These are phyloP conservation scores for Gynochthodes officinalis DNA, from an alignment of 257 asterid species.

Conservation along the genomic window DNA sequence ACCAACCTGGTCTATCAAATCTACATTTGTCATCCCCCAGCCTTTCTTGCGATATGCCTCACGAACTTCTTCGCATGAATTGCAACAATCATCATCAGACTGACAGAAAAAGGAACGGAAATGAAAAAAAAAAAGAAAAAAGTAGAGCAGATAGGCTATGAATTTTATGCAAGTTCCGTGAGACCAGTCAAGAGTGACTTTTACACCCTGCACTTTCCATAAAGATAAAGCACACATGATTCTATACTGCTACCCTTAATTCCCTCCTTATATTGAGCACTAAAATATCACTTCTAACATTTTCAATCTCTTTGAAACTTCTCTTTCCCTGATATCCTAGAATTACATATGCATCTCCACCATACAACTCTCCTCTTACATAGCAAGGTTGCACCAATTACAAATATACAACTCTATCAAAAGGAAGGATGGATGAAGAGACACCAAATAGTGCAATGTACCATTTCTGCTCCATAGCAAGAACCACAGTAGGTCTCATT, in stretches of 20 bases:
- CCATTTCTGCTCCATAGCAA: slow-evolving; percentile 97
- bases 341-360: background rate
- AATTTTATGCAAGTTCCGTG: background rate
- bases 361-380: background rate
- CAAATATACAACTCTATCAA: background rate
- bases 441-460: slow-evolving; percentile 27
- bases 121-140: background rate
- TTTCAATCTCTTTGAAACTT: background rate
- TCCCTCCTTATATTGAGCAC: background rate
- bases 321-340: background rate
- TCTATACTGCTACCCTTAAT: background rate
- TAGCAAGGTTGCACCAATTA: background rate
- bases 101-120: slow-evolving; percentile 35
- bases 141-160: background rate
- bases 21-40: slow-evolving; percentile 84
- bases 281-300: background rate
- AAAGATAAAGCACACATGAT: background rate
- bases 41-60: slow-evolving; percentile 93
- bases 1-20: slow-evolving; percentile 87
- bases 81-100: slow-evolving; percentile 91
- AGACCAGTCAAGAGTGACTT: background rate
- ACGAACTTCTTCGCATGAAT: slow-evolving; percentile 98
- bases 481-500: slow-evolving; percentile 96
- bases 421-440: background rate
- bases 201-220: background rate